Conservation (phyloP, 345 rosid genomes). For the Sonneratia caseolaris region DNA sequence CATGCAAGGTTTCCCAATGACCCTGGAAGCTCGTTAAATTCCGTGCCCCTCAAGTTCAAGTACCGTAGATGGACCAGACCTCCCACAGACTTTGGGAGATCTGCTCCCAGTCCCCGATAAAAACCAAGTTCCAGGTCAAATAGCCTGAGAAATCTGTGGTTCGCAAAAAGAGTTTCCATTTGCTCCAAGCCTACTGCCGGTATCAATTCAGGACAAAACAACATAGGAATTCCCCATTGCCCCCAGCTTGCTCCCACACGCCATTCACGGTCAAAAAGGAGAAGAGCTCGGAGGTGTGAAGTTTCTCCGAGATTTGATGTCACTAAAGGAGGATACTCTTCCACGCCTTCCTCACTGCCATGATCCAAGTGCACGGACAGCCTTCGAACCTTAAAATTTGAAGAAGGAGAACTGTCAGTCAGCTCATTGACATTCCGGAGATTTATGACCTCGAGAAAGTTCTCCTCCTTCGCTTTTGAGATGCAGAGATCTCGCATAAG, state of each 20-base stretch:
- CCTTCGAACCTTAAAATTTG: background rate
- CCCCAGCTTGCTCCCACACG: slow-evolving; percentile 7
- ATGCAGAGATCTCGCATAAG: slow-evolving; percentile 28
- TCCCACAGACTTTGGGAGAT: slow-evolving; percentile 16
- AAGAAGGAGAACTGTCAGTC: background rate
- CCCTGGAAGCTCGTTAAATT: slow-evolving; percentile 7
- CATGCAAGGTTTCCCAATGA: slow-evolving; percentile 19
- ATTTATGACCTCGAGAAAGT: slow-evolving; percentile 12
- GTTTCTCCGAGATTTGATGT: background rate
- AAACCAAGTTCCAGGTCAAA: slow-evolving; percentile 15
- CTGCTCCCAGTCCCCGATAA: background rate
- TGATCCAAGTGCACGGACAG: background rate
- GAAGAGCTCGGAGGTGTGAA: slow-evolving; percentile 24
- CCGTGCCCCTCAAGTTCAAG: slow-evolving; percentile 8
- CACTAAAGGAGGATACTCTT: background rate
- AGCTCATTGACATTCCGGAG: background rate
- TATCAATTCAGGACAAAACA: background rate
- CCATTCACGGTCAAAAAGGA: slow-evolving; percentile 11
- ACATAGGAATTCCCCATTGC: no score
- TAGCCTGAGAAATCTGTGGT: slow-evolving; percentile 18
- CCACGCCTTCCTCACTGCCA: background rate
- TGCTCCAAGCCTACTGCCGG: slow-evolving; percentile 5
- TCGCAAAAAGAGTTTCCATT: background rate
- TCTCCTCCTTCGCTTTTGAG: slow-evolving; percentile 18
- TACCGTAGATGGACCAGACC: slow-evolving; percentile 27